phyloP scores from a whole-genome alignment of 306 rosid genomes.

The Begonia loranthoides region DNA sequence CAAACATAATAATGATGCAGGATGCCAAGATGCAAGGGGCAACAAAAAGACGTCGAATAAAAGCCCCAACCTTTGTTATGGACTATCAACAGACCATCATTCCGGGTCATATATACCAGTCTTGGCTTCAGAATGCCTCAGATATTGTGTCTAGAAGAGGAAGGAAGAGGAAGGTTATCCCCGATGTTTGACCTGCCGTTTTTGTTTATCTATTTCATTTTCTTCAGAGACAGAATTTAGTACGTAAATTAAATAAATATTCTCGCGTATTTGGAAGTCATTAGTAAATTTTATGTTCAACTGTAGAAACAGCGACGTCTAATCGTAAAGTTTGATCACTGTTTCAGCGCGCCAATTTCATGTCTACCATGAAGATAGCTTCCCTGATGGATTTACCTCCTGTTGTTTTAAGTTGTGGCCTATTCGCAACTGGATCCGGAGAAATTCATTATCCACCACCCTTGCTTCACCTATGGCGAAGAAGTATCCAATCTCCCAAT shows the following conservation, averaged over 20 bases:
- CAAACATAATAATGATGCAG: conserved; percentile 27
- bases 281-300: too few relatives aligned
- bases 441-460: conserved; percentile 59
- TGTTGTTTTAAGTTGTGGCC: conserved; percentile 31
- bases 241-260: too few relatives aligned
- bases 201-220: conserved; percentile 7
- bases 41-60: conserved; percentile 38
- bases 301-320: too few relatives aligned
- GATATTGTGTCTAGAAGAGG: conserved; percentile 45
- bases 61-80: conserved; percentile 21
- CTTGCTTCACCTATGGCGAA: conserved; percentile 53
- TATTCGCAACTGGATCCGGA: conserved; percentile 30
- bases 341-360: conserved; percentile 26
- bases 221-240: not conserved
- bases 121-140: conserved; percentile 63
- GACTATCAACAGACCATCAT: conserved; percentile 65
- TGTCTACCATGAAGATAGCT: conserved; percentile 35
- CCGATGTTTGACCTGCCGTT: conserved; percentile 10
- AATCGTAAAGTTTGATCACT: not conserved
- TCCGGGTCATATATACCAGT: conserved; percentile 56
- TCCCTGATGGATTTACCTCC: conserved; percentile 73
- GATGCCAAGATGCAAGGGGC: conserved; percentile 21
- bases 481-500: conserved; percentile 34
- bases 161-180: conserved; percentile 55
- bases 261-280: too few relatives aligned